Base-by-base conservation (phyloP, 371 early-diverging fungal species). In the Mucor circinelloides region DNA sequence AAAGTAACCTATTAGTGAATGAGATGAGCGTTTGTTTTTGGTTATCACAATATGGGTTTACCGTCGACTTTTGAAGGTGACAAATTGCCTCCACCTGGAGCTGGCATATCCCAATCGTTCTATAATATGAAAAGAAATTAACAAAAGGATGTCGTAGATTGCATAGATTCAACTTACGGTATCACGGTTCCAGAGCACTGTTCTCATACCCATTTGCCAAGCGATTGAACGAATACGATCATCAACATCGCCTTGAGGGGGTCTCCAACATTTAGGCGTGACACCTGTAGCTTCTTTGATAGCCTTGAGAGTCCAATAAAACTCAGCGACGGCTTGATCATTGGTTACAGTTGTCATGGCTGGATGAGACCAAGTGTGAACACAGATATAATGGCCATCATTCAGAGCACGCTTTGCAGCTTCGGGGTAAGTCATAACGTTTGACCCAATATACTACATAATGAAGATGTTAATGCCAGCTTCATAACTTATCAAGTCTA, bases 351-450 rank as follows among this genome's bases (percentile, higher is more conserved):
- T 73, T 19, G 87, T 84, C 78, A 88, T 75, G 17, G 67, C 64
- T 27, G 81, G 84, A 66, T 90, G 90, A 12, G 82, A 76, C 85
- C 85, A 86, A 19, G 86, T 85, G 59, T 86, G 87, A 19, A 76
- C 68, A 40, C 82, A 80, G 42, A 86, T 67, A 13, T 64, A 63
- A 40, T 82, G 78, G n/a, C 84, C 80, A 62, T 78, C 77, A 48
- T 73, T 72, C 15, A 82, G 58, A 55, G 79, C 82, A 60, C 77
- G 76, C 44, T 74, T 70, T 10, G 78, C 82, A 44, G 79, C 79
- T 34, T 73, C 76, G 44, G 82, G 82, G 44, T 66, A 77, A 31
- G 63, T 74, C 1, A 66, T 64, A 13, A 82, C 78, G 48, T 82
- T 82, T 52, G 72, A 71, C 50, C 82, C 82, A 32, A 82, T 82